These are phyloP conservation scores for Nepenthes gracilis DNA, from an alignment of 148 eudicot species.

Conservation along the genomic window DNA sequence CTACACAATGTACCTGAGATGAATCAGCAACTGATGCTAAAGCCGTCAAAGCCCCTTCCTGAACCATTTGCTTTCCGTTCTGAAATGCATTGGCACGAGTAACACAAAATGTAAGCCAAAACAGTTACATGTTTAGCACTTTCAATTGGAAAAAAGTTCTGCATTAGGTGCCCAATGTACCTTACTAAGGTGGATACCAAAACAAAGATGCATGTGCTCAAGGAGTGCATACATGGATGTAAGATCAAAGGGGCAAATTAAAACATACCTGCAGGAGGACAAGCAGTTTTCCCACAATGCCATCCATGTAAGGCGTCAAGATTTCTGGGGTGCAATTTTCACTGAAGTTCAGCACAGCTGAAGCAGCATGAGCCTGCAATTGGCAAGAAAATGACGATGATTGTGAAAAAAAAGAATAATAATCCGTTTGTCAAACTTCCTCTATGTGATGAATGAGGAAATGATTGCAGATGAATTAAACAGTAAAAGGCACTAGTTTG, in stretches of 20 bases:
- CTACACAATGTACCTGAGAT: constrained; percentile 49
- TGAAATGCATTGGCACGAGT: constrained; percentile 16
- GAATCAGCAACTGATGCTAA: constrained; percentile 97
- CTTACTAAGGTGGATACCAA: not conserved
- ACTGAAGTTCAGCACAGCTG: constrained; percentile 88
- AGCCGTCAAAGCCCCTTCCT: constrained; percentile 95
- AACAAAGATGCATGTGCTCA: not conserved
- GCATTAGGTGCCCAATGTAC: not conserved
- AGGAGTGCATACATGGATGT: not conserved
- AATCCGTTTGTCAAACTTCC: not conserved
- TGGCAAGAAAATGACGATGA: constrained; percentile 2
- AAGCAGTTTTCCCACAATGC: constrained; percentile 75
- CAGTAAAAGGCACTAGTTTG: no score
- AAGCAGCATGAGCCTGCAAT: constrained; percentile 91
- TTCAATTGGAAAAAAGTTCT: not conserved
- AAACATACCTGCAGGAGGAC: constrained; percentile 63
- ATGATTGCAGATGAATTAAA: no score
- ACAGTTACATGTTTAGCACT: not conserved
- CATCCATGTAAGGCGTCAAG: constrained; percentile 84
- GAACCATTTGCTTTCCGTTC: constrained; percentile 97
- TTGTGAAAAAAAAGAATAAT: not conserved
- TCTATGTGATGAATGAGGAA: not conserved
- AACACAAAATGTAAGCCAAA: not conserved
- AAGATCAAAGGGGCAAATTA: not conserved
- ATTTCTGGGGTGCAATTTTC: constrained; percentile 96